Evolutionary conservation across 2,329 filamentous ascomycete species (phyloP).

Genomic region (Pseudocercospora crystallina): DNA sequence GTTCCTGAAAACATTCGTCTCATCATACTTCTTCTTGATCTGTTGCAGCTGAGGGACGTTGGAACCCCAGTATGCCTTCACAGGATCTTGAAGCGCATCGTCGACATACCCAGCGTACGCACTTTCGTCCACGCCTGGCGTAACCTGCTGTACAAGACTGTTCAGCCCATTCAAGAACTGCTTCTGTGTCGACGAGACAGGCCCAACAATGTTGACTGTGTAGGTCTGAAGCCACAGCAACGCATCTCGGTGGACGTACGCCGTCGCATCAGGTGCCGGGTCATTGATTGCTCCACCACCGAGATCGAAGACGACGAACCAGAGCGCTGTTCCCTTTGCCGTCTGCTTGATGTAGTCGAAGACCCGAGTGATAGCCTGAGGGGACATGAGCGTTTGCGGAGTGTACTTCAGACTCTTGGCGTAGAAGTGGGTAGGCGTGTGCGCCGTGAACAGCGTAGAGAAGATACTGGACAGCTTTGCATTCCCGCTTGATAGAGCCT

Average conservation of each 20-base stretch:
- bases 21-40: slow-evolving; percentile 35
- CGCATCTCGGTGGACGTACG: slow-evolving; percentile 21
- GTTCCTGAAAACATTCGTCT: slow-evolving; percentile 26
- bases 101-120: slow-evolving; percentile 24
- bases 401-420: slow-evolving; percentile 17
- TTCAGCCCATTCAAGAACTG: slow-evolving; percentile 13
- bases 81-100: slow-evolving; percentile 32
- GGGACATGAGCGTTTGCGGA: slow-evolving; percentile 4
- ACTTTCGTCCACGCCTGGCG: slow-evolving; percentile 11
- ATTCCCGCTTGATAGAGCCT: neutral
- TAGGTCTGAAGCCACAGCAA: slow-evolving; percentile 18
- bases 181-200: slow-evolving; percentile 4
- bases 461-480: slow-evolving; percentile 13
- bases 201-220: slow-evolving; percentile 10
- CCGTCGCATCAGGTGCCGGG: slow-evolving; percentile 10
- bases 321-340: slow-evolving; percentile 14
- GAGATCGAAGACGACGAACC: slow-evolving; percentile 21
- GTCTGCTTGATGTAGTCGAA: slow-evolving; percentile 16
- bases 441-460: slow-evolving; percentile 11
- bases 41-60: slow-evolving; percentile 31
- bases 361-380: slow-evolving; percentile 6
- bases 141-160: slow-evolving; percentile 1
- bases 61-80: slow-evolving; percentile 29
- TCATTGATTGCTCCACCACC: slow-evolving; percentile 18
- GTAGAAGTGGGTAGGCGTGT: slow-evolving; percentile 21